These are phyloP conservation scores for Xylariaceae sp. DNA, from an alignment of 2,329 filamentous ascomycete genomes.

Conservation along the genomic window DNA sequence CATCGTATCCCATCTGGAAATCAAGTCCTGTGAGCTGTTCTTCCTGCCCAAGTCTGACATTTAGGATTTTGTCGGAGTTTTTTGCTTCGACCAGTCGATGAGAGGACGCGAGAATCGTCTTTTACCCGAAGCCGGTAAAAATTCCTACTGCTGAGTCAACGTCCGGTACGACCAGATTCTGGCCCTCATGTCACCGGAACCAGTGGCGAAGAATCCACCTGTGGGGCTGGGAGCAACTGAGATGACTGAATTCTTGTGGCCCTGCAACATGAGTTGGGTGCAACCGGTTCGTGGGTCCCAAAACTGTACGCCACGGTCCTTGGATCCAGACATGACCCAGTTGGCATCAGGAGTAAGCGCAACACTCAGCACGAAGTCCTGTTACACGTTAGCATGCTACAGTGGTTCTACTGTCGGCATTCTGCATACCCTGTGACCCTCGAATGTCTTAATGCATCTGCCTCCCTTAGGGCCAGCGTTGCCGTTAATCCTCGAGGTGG, in stretches of 20 bases:
- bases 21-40: too few species aligned
- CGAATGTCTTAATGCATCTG: slow-evolving; percentile 93
- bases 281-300: slow-evolving; percentile 94
- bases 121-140: background rate
- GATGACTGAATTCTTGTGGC: slow-evolving; percentile 98
- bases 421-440: slow-evolving; percentile 78
- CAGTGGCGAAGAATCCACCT: slow-evolving; percentile 87
- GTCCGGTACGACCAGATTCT: slow-evolving; percentile 87
- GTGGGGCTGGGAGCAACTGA: slow-evolving; percentile 91
- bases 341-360: slow-evolving; percentile 89
- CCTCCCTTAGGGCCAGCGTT: slow-evolving; percentile 73
- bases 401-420: background rate
- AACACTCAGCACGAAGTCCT: slow-evolving; percentile 96
- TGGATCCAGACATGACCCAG: slow-evolving; percentile 96
- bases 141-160: slow-evolving; percentile 32
- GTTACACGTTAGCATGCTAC: slow-evolving; percentile 25
- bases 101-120: too few species aligned
- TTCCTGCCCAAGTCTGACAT: too few species aligned
- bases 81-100: too few species aligned
- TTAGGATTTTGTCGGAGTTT: too few species aligned
- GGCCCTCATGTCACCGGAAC: slow-evolving; percentile 95
- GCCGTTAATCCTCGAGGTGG: slow-evolving; percentile 59
- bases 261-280: slow-evolving; percentile 96
- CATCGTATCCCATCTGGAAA: too few species aligned
- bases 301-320: slow-evolving; percentile 96